Base-by-base conservation (phyloP, 1,284 basidiomycete genomes). In the Malassezia japonica region DNA sequence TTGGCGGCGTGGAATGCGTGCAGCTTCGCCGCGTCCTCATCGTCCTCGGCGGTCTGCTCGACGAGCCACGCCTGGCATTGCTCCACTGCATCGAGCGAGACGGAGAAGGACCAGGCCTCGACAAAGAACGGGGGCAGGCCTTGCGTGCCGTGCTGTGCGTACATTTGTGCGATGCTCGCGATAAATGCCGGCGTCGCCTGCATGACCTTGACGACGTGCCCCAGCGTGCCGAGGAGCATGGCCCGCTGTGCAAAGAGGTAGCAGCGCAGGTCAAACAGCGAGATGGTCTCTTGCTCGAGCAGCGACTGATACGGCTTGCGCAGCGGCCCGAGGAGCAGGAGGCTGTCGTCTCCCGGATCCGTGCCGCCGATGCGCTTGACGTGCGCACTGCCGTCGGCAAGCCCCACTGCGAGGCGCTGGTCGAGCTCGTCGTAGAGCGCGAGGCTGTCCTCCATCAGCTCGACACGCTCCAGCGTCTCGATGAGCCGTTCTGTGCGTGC, bases 51-150 rank as follows among this genome's bases (percentile, higher is more conserved):
- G 2, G 46, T 39, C 35, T 59, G 50, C 39, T 62, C 63, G 8
- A 66, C 56, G 13, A 70, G 79, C 87, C 87, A 91, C 4, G 77
- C 75, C 64, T 90, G 85, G 63, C 85, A 88, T 62, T 85, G 83
- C 16, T 87, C 83, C 12, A 92, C 83, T 35, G 86, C 83, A 62
- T 86, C 88, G 47, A 92, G 77, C 20, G 88, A 84, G 1, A 89
- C 88, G 9, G 86, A 88, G 73, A 89, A 96, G 20, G 82, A 85
- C 92, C 94, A 98, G 0, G 86, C 85, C 72, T 95, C 87, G 33
- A 95, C 78, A 66, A 94, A 94, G 65, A 82, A 81, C 18, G 77
- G 76, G 1, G 86, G 83, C n/a, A 95, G 77, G 4, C 79, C 78
- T 31, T 75, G 75, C 84, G 90, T 60, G 27, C 48, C 29, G 6